Evolutionary conservation across 768 basidiomycete species (phyloP).

Genomic region (Piloderma croceum): DNA sequence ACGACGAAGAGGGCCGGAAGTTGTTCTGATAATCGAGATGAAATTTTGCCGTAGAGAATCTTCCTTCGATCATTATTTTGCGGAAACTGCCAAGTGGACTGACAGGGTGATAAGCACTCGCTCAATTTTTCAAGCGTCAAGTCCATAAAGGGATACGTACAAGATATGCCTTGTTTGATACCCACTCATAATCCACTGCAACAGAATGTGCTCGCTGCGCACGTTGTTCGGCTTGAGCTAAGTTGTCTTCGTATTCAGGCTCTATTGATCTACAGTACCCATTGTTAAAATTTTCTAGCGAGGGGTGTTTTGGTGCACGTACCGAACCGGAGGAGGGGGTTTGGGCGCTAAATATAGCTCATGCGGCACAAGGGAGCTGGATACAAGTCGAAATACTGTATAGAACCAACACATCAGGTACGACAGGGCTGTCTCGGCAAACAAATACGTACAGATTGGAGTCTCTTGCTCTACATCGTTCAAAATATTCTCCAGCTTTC

Average conservation of each 20-base stretch:
- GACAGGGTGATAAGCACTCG: background rate
- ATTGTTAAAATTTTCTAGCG: background rate
- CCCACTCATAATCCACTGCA: slow-evolving; percentile 34
- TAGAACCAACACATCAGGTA: slow-evolving; percentile 5
- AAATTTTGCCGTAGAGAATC: background rate
- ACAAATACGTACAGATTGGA: slow-evolving; percentile 2
- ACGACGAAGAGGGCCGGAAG: background rate
- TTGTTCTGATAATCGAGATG: background rate
- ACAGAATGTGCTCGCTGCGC: slow-evolving; percentile 31
- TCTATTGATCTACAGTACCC: slow-evolving; percentile 34
- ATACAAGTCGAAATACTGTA: slow-evolving; percentile 50
- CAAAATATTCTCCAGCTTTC: background rate
- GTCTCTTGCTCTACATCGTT: background rate
- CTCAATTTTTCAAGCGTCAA: background rate
- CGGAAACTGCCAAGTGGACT: background rate
- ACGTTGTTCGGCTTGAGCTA: slow-evolving; percentile 38
- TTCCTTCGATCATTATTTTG: background rate
- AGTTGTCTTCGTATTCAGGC: slow-evolving; percentile 46
- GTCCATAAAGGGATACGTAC: too few species aligned
- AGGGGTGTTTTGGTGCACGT: slow-evolving; percentile 8
- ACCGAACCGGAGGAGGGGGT: slow-evolving; percentile 38
- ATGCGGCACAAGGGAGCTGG: slow-evolving; percentile 25
- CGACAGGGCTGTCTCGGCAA: background rate
- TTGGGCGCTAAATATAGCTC: slow-evolving; percentile 39
- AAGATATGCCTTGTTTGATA: slow-evolving; percentile 24